A percentile compares a stretch with the other conserved stretches of the same genome.
phyloP scores from a whole-genome alignment of 768 basidiomycete species.

The Tylopilus balloui region DNA sequence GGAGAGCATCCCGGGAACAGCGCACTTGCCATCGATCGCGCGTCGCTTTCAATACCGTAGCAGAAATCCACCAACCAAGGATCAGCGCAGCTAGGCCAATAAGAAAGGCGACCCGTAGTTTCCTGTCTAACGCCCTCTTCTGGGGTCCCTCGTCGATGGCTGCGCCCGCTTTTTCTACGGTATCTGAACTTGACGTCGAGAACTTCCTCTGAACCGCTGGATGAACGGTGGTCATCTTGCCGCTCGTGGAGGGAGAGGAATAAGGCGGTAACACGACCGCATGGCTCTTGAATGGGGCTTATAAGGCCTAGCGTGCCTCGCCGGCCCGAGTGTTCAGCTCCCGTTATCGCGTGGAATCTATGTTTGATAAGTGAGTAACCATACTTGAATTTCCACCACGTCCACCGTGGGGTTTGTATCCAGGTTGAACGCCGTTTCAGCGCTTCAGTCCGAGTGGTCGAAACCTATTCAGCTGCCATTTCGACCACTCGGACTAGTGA shows the following conservation, averaged over 20 bases:
- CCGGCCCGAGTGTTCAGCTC: not conserved
- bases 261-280: conserved; percentile 6
- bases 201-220: conserved; percentile 19
- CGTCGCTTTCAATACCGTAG: conserved; percentile 63
- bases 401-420: not conserved
- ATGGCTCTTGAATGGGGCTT: not conserved
- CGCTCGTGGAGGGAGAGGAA: not conserved
- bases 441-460: not conserved
- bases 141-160: not conserved
- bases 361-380: not conserved
- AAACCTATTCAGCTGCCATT: too few relatives aligned
- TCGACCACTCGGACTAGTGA: not conserved
- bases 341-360: conserved; percentile 4
- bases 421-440: not conserved
- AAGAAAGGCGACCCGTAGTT: conserved; percentile 44
- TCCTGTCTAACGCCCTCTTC: conserved; percentile 12
- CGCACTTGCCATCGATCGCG: conserved; percentile 64
- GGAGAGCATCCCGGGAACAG: not conserved
- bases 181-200: conserved; percentile 12
- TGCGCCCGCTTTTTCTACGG: conserved; percentile 18
- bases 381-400: not conserved
- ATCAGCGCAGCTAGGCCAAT: conserved; percentile 54
- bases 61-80: conserved; percentile 82
- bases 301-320: not conserved
- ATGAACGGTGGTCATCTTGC: conserved; percentile 17